A percentile compares a stretch with the other conserved stretches of the same genome.
Conservation (phyloP, 2,329 filamentous ascomycete species). For the Trichoderma sp. region DNA sequence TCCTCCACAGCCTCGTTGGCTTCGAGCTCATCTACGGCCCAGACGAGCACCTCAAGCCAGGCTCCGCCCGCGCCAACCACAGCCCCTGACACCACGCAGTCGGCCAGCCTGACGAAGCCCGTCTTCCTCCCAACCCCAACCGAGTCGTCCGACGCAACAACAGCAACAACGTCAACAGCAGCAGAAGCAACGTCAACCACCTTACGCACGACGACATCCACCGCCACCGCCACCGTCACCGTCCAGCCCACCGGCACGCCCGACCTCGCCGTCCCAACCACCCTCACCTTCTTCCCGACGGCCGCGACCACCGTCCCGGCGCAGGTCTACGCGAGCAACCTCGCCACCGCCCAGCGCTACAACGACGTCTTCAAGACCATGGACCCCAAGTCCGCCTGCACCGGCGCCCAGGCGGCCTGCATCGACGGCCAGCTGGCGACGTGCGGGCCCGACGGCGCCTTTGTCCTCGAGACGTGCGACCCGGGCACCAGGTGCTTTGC, state of each 20-base stretch:
- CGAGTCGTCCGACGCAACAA: not conserved
- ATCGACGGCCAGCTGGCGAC: slow-evolving; percentile 52
- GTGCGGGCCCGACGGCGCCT: slow-evolving; percentile 49
- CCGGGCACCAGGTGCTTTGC: slow-evolving; percentile 52
- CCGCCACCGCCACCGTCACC: slow-evolving; percentile 25
- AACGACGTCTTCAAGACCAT: slow-evolving; percentile 53
- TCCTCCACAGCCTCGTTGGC: not conserved
- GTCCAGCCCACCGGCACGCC: slow-evolving; percentile 44
- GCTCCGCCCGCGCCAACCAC: not conserved
- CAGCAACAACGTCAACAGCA: slow-evolving; percentile 1
- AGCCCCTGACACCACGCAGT: not conserved
- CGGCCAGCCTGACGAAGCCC: not conserved
- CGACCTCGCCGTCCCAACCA: slow-evolving; percentile 48
- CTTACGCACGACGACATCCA: slow-evolving; percentile 27
- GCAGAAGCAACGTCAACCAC: too few species aligned
- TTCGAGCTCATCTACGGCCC: not conserved
- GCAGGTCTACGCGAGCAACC: slow-evolving; percentile 48
- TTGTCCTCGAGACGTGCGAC: slow-evolving; percentile 45
- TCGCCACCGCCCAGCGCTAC: slow-evolving; percentile 48
- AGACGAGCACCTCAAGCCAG: not conserved
- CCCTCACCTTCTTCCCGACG: slow-evolving; percentile 41
- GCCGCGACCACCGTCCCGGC: slow-evolving; percentile 47
- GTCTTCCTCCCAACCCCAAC: slow-evolving; percentile 1
- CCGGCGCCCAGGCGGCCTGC: slow-evolving; percentile 53
- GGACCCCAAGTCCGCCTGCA: slow-evolving; percentile 52